Conservation (phyloP, 192 early-diverging fungal species). For the Podila epicladia region DNA sequence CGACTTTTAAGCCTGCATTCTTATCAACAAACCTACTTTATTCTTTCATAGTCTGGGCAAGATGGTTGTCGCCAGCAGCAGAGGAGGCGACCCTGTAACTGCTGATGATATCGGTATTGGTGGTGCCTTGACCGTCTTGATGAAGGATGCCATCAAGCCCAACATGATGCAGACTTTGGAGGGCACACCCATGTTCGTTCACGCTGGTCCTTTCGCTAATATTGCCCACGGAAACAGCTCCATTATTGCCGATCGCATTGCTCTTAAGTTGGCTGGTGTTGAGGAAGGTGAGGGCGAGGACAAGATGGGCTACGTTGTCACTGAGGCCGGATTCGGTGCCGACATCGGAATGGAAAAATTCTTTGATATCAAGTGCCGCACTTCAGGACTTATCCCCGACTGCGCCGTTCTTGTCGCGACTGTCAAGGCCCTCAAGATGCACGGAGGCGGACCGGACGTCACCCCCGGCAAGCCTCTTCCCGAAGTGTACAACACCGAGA, state of each 20-base stretch:
- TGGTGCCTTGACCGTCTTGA: conserved; percentile 95
- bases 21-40: neutral
- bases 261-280: conserved; percentile 90
- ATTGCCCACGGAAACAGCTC: conserved; percentile 99
- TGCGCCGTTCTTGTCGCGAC: conserved; percentile 95
- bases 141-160: conserved; percentile 99
- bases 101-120: conserved; percentile 96
- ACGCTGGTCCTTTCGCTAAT: conserved; percentile 99
- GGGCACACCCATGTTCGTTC: conserved; percentile 98
- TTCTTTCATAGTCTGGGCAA: conserved; percentile 65
- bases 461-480: conserved; percentile 89
- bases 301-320: conserved; percentile 89
- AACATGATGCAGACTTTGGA: conserved; percentile 99
- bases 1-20: too few relatives aligned
- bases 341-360: conserved; percentile 99
- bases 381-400: conserved; percentile 87
- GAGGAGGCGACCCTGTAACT: conserved; percentile 85
- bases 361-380: conserved; percentile 98
- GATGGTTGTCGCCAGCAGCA: conserved; percentile 95
- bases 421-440: conserved; percentile 95
- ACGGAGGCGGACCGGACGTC: conserved; percentile 96
- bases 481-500: conserved; percentile 89
- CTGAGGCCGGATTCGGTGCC: conserved; percentile 99
- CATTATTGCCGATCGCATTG: conserved; percentile 95
- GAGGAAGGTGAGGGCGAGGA: conserved; percentile 62